Percentiles rank a stretch among this genome's conserved stretches.
These are phyloP conservation scores for Ophiostoma novo-ulmi DNA, from an alignment of 2,329 filamentous ascomycete species.

Conservation along the genomic window DNA sequence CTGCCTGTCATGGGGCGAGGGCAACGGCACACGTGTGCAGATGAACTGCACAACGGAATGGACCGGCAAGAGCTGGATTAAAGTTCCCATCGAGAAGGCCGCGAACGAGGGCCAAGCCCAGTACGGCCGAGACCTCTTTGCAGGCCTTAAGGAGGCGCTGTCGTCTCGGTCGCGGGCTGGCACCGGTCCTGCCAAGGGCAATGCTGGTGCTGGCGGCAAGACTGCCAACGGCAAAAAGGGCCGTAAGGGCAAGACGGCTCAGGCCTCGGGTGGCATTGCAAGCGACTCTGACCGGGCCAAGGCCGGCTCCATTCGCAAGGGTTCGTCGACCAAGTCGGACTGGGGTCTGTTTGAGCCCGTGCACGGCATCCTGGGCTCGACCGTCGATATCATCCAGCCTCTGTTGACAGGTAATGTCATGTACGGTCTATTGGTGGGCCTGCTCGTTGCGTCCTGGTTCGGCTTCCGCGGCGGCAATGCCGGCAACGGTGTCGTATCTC, in stretches of 20 bases:
- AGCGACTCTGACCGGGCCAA: slow-evolving; percentile 32
- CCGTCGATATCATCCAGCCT: slow-evolving; percentile 63
- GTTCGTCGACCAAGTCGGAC: slow-evolving; percentile 41
- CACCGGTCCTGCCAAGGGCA: slow-evolving; percentile 39
- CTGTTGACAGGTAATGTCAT: slow-evolving; percentile 72
- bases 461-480: slow-evolving; percentile 44
- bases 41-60: slow-evolving; percentile 91
- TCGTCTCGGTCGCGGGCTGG: slow-evolving; percentile 55
- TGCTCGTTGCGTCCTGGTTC: slow-evolving; percentile 72
- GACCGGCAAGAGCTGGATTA: slow-evolving; percentile 97
- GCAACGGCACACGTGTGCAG: slow-evolving; percentile 76
- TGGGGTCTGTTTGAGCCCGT: slow-evolving; percentile 84
- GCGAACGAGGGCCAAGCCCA: slow-evolving; percentile 82
- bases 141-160: slow-evolving; percentile 67
- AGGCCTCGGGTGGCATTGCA: slow-evolving; percentile 37
- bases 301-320: slow-evolving; percentile 34
- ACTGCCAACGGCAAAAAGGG: slow-evolving; percentile 17
- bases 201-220: not conserved
- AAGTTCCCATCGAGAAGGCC: slow-evolving; percentile 92
- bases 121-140: slow-evolving; percentile 76
- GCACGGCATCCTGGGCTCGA: slow-evolving; percentile 61
- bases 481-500: slow-evolving; percentile 38
- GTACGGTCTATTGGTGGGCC: slow-evolving; percentile 65
- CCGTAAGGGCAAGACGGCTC: slow-evolving; percentile 50
- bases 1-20: slow-evolving; percentile 86